phyloP scores from a whole-genome alignment of 2,329 filamentous ascomycete species.

The Aphanoascus verrucosus region DNA sequence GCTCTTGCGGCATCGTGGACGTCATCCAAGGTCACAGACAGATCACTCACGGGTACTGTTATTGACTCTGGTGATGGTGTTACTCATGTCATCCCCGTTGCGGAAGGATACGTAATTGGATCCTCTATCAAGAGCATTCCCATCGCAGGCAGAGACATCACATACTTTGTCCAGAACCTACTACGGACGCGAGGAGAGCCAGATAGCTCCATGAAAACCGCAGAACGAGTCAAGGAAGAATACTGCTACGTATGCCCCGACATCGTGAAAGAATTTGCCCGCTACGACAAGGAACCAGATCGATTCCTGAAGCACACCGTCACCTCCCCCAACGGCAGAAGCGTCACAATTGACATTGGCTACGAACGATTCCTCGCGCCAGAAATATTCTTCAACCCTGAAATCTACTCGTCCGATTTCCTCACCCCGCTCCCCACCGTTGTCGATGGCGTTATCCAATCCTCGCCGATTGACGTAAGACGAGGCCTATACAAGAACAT shows the following conservation, averaged over 20 bases:
- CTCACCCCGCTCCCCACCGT: conserved; percentile 87
- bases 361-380: conserved; percentile 97
- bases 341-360: conserved; percentile 79
- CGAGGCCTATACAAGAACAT: conserved; percentile 99
- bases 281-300: conserved; percentile 85
- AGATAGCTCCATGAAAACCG: conserved; percentile 92
- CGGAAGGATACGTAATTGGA: conserved; percentile 96
- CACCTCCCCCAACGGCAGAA: conserved; percentile 71
- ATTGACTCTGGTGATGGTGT: conserved; percentile 98
- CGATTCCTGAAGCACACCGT: conserved; percentile 87
- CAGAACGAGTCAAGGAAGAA: conserved; percentile 96
- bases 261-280: conserved; percentile 95
- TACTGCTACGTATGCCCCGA: conserved; percentile 98
- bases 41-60: conserved; percentile 91
- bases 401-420: conserved; percentile 99
- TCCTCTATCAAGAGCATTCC: conserved; percentile 99
- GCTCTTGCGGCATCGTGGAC: conserved; percentile 97
- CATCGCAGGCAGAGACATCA: conserved; percentile 94
- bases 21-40: conserved; percentile 91
- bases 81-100: conserved; percentile 96
- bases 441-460: conserved; percentile 94
- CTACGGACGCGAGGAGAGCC: conserved; percentile 92
- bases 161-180: conserved; percentile 94
- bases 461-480: conserved; percentile 92
- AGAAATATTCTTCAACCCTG: conserved; percentile 99